Evolutionary conservation across 2,329 filamentous ascomycete genomes (phyloP), one percentile per base, ranked within the genome.

Genomic region (Stagonosporopsis vannaccii): DNA sequence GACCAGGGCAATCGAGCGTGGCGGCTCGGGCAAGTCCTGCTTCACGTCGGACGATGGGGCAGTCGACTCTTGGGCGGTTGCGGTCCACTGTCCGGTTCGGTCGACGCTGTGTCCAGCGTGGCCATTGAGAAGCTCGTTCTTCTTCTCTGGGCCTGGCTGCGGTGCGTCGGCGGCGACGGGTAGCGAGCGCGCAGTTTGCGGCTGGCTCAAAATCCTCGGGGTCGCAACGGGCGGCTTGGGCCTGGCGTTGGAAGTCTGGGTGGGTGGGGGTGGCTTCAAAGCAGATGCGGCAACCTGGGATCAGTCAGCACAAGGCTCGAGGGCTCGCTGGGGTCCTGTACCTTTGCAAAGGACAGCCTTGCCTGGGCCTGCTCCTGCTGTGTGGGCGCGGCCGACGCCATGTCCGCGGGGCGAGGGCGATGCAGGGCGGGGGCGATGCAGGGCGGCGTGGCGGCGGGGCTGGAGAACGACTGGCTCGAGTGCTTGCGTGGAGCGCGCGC

Each of bases 261-360:
- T 50, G 52, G 58, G 62, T 19, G 49, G 35, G 47, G 68, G 69
- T 15, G 65, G 51, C 54, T 72, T 71, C 58, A 76, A 70, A 23
- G 73, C 71, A 63, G 77, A 75, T 43, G 77, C 77, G 54, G 76
- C 76, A 49, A 79, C 77, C 76, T 78, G 32, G n/a, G 13, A 47
- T 17, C 39, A 43, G 37, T 71, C 50, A 74, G 66, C 42, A 48
- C 23, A 26, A 42, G 30, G 40, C 2, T 12, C 12, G 3, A 23
- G 12, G 19, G 25, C 15, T 11, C 15, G 42, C 3, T 36, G 25
- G 11, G 22, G 23, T 28, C 67, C 81, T 56, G 15, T 79, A 91
- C 90, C 84, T 90, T 92, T 77, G 90, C 90, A 81, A 92, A 92
- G 39, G 89, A 91, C 66, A 88, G 84, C 76, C 85, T 87, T 49